phyloP scores from a whole-genome alignment of 306 rosid species.

The Rosa chinensis region DNA sequence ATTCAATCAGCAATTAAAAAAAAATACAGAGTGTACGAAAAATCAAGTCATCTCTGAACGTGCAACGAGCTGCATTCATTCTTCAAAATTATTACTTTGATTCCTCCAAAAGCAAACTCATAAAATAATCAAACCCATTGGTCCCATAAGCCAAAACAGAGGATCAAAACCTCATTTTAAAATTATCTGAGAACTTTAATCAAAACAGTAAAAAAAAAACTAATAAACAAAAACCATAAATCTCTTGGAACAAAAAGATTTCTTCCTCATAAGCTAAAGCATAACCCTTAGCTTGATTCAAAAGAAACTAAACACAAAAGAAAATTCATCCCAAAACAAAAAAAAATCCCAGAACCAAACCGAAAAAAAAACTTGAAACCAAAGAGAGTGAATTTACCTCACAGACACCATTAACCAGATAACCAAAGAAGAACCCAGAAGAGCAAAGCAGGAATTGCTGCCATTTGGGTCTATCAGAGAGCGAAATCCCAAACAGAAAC shows the following conservation, averaged over 20 bases:
- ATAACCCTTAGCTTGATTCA: conserved; percentile 11
- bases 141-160: conserved; percentile 28
- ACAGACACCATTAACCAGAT: conserved; percentile 51
- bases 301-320: background rate
- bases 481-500: no score
- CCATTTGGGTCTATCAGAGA: no score
- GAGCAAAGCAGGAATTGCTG: no score
- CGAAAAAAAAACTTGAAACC: conserved; percentile 21
- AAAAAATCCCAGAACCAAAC: conserved; percentile 16
- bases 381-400: conserved; percentile 55
- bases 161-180: background rate
- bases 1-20: no score
- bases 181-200: conserved; percentile 2
- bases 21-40: no score
- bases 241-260: background rate
- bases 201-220: conserved; percentile 9
- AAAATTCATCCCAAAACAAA: conserved; percentile 10
- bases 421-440: no score
- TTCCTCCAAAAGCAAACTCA: conserved; percentile 1
- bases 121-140: background rate
- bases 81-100: background rate
- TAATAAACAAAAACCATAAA: background rate
- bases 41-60: no score
- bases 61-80: no score
- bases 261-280: conserved; percentile 4